A percentile compares a stretch with the other conserved stretches of the same genome.
phyloP scores from a whole-genome alignment of 1,284 basidiomycete species.

The Moniliella sp. region DNA sequence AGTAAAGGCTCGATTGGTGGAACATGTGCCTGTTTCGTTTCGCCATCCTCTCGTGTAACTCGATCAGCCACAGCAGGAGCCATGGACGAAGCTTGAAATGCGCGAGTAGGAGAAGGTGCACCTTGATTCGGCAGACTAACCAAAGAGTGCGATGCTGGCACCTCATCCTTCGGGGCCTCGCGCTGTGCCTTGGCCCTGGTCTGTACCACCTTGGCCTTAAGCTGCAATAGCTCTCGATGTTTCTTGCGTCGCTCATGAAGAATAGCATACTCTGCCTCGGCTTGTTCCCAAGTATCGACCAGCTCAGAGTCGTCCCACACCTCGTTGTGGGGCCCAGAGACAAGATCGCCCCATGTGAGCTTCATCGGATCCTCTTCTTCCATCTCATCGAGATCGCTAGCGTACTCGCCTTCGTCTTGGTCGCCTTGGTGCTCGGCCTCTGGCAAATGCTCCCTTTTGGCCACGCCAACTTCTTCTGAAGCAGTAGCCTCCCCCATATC shows the following conservation, averaged over 20 bases:
- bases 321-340: conserved; percentile 2
- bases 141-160: too few relatives aligned
- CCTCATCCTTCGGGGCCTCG: too few relatives aligned
- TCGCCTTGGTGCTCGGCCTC: not conserved
- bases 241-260: conserved; percentile 2
- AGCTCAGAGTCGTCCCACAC: conserved; percentile 9
- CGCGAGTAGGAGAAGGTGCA: too few relatives aligned
- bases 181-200: too few relatives aligned
- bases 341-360: not conserved
- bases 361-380: not conserved
- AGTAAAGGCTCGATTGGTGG: too few relatives aligned
- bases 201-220: too few relatives aligned
- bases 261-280: conserved; percentile 5
- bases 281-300: conserved; percentile 6
- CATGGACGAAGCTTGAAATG: too few relatives aligned
- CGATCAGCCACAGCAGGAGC: too few relatives aligned
- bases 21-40: too few relatives aligned
- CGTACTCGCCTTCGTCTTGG: not conserved
- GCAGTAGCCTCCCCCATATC: not conserved
- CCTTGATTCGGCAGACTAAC: too few relatives aligned
- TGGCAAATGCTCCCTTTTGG: not conserved
- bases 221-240: too few relatives aligned
- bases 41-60: too few relatives aligned
- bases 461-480: not conserved
- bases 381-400: not conserved